Percentiles rank a stretch among this genome's conserved stretches.
Conservation (phyloP, 495 filamentous ascomycete species). For the Echria macrotheca region DNA sequence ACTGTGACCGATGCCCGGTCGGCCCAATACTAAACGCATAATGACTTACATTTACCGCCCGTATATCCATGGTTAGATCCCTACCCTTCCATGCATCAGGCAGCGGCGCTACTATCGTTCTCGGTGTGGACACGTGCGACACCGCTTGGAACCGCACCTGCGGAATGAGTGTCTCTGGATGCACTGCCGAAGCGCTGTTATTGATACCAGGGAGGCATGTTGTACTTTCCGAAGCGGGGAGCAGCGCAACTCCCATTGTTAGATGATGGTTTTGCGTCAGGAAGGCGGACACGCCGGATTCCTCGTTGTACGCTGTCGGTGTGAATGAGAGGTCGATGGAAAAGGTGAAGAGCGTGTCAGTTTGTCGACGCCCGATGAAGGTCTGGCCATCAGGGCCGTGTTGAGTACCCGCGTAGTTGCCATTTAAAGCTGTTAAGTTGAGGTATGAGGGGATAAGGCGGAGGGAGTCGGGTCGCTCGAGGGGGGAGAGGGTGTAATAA, state of each 20-base stretch:
- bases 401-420: constrained; percentile 38
- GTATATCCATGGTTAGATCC: constrained; percentile 38
- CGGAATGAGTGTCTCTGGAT: constrained; percentile 19
- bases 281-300: constrained; percentile 43
- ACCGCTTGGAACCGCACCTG: constrained; percentile 37
- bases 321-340: constrained; percentile 38
- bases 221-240: constrained; percentile 21
- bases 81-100: constrained; percentile 30
- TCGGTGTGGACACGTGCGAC: constrained; percentile 31
- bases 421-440: constrained; percentile 44
- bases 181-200: not conserved
- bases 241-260: constrained; percentile 45
- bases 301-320: constrained; percentile 29
- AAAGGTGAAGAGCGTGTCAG: constrained; percentile 46
- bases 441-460: constrained; percentile 37
- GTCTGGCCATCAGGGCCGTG: constrained; percentile 30
- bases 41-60: constrained; percentile 40
- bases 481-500: constrained; percentile 39
- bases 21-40: constrained; percentile 42
- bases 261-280: constrained; percentile 50
- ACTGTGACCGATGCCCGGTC: constrained; percentile 24
- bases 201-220: constrained; percentile 10
- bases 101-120: constrained; percentile 25
- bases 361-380: constrained; percentile 44
- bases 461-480: too few relatives aligned